Evolutionary conservation across 495 filamentous ascomycete genomes (phyloP).

Genomic region (Talaromyces stipitatus): DNA sequence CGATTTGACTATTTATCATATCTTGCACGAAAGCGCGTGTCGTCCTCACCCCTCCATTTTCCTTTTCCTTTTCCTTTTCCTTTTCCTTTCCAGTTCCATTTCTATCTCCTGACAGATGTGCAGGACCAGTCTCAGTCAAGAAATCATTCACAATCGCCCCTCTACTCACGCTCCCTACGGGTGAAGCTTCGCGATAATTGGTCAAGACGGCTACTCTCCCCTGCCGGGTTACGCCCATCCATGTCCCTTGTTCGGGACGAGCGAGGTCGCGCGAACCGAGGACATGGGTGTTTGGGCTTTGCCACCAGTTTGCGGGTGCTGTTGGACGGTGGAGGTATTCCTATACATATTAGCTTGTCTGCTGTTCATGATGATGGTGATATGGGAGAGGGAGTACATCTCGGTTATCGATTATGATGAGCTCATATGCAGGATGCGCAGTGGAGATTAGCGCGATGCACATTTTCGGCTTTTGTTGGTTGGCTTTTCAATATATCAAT

Average conservation of each 20-base stretch:
- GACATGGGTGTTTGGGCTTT: slow-evolving; percentile 47
- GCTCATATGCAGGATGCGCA: slow-evolving; percentile 78
- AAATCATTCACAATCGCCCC: slow-evolving; percentile 85
- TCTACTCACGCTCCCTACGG: slow-evolving; percentile 57
- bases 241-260: slow-evolving; percentile 67
- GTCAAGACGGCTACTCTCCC: slow-evolving; percentile 88
- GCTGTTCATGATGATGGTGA: neutral
- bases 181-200: slow-evolving; percentile 74
- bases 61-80: neutral
- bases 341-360: slow-evolving; percentile 23
- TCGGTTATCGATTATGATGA: slow-evolving; percentile 87
- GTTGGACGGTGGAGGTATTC: slow-evolving; percentile 90
- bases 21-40: slow-evolving; percentile 58
- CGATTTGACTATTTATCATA: slow-evolving; percentile 45
- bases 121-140: slow-evolving; percentile 42
- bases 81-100: neutral
- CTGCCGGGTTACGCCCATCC: slow-evolving; percentile 81
- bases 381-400: slow-evolving; percentile 49
- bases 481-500: neutral
- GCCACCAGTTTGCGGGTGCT: slow-evolving; percentile 78
- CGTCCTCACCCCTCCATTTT: slow-evolving; percentile 9
- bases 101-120: neutral
- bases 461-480: slow-evolving; percentile 41
- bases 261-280: slow-evolving; percentile 64
- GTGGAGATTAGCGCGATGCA: slow-evolving; percentile 91